Evolutionary conservation across 2,329 filamentous ascomycete genomes (phyloP).

Genomic region (Monilinia aucupariae): DNA sequence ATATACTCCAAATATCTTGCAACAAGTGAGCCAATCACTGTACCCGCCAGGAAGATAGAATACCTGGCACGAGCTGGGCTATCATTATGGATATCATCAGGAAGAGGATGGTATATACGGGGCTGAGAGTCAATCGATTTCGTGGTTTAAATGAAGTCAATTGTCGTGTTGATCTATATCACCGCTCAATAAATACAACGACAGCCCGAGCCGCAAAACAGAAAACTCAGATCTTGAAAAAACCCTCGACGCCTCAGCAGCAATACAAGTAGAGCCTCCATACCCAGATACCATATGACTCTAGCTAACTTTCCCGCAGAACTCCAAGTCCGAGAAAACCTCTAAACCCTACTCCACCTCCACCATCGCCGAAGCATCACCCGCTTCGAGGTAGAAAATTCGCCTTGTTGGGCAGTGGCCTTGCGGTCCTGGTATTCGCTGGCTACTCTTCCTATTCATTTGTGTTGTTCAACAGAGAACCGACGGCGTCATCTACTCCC

Average conservation of each 20-base stretch:
- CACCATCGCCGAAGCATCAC: conserved; percentile 19
- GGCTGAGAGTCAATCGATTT: neutral
- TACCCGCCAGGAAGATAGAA: neutral
- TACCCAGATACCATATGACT: neutral
- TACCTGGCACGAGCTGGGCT: neutral
- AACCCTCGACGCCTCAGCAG: neutral
- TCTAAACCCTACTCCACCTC: conserved; percentile 5
- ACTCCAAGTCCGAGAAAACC: conserved; percentile 21
- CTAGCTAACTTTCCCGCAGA: conserved; percentile 17
- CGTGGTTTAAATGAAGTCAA: neutral
- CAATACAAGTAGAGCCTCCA: conserved; percentile 11
- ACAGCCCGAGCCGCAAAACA: neutral
- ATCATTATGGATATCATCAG: conserved; percentile 5
- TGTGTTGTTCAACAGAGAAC: conserved; percentile 32
- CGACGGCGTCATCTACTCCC: conserved; percentile 22
- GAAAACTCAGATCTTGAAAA: neutral
- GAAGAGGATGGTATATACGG: neutral
- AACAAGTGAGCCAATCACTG: neutral
- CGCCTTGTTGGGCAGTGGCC: conserved; percentile 26
- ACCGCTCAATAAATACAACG: conserved; percentile 12
- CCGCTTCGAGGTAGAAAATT: conserved; percentile 28
- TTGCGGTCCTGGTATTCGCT: conserved; percentile 16
- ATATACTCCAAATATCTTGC: neutral
- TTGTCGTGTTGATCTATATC: neutral
- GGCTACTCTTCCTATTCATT: conserved; percentile 34